Percentiles rank a stretch among this genome's conserved stretches.
These are phyloP conservation scores for Rhodotorula babjevae DNA, from an alignment of 768 basidiomycete species.

Conservation along the genomic window DNA sequence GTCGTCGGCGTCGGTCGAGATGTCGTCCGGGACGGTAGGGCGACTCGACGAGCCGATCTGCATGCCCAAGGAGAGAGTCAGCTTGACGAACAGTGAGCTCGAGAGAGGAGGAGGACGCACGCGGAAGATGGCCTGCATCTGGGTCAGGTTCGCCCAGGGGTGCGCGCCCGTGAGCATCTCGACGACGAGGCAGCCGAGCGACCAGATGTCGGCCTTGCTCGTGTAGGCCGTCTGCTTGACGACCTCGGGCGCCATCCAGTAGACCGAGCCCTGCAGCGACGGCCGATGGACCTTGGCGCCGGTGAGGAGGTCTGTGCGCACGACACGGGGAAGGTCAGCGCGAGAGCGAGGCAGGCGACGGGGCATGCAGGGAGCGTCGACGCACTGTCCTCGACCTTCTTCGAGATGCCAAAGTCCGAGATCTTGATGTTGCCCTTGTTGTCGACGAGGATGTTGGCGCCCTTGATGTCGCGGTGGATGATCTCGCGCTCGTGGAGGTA, in stretches of 20 bases:
- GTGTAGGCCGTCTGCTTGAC: conserved; percentile 97
- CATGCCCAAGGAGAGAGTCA: too few species aligned
- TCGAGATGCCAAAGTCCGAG: conserved; percentile 96
- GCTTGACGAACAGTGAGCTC: too few species aligned
- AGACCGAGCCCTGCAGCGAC: conserved; percentile 93
- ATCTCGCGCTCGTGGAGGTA: conserved; percentile 91
- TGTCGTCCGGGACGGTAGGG: conserved; percentile 84
- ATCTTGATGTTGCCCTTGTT: conserved; percentile 90
- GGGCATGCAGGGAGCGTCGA: conserved; percentile 31
- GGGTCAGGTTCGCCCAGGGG: conserved; percentile 93
- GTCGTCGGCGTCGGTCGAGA: conserved; percentile 77
- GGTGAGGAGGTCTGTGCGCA: conserved; percentile 45
- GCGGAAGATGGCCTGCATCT: conserved; percentile 99
- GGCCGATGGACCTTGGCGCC: conserved; percentile 73
- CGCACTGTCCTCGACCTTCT: conserved; percentile 94
- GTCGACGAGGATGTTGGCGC: conserved; percentile 95
- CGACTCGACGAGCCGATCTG: conserved; percentile 82
- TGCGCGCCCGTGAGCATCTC: conserved; percentile 98
- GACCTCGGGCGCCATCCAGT: conserved; percentile 99
- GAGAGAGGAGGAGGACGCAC: conserved; percentile 49
- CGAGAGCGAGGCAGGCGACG: too few species aligned
- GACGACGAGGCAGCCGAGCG: conserved; percentile 86
- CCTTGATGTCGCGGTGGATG: conserved; percentile 96
- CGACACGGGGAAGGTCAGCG: not conserved
- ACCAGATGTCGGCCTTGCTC: conserved; percentile 96